Base-by-base conservation (phyloP, 192 early-diverging fungal species). In the Mortierella claussenii region DNA sequence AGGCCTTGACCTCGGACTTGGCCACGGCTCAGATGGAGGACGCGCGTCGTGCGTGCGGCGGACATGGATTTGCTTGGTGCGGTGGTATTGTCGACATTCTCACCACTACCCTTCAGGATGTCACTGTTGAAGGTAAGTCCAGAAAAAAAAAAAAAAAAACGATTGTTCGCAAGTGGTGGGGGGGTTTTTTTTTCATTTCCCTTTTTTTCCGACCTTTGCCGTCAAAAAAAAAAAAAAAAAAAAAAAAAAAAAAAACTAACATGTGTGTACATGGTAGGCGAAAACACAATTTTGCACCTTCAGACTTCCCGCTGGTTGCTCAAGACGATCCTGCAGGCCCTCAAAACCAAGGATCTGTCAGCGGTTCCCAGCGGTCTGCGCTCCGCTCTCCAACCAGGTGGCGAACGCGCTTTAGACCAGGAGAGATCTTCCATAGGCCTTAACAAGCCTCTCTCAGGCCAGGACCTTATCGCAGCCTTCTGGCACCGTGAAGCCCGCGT, bases 251-350 rank as follows among this genome's bases (percentile, higher is more conserved):
- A 49, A 24, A 5, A 8, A 10, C 21, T 26, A 9, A 5, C 11
- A 28, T 32, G 26, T 53, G 7, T 10, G 12, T 53, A 8, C 21
- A 24, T 17, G 21, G 7, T 57, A 82, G 91, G 93, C 63, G 90
- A 92, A 75, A 93, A 93, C 81, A 94, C 92, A 24, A 93, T 94
- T 50, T 62, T 95, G 50, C 89, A 89, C 7, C 81, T 94, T 36
- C 93, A 94, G 79, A 90, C 89, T 23, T 90, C 91, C 18, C 88
- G 93, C 51, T 95, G 91, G 67, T 84, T 95, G 43, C 86, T 93
- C 20, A 83, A 89, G 49, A 86, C 85, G 5, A 82, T 83, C 36
- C 60, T 84, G n/a, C 79, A 82, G 2, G 82, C 86, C 55, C 76
- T 83, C 48, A 86, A 89, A 54, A 87, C 90, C 61, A 89, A 90